Base-by-base conservation (phyloP, 129 eudicot species). In the Mikania micrantha region DNA sequence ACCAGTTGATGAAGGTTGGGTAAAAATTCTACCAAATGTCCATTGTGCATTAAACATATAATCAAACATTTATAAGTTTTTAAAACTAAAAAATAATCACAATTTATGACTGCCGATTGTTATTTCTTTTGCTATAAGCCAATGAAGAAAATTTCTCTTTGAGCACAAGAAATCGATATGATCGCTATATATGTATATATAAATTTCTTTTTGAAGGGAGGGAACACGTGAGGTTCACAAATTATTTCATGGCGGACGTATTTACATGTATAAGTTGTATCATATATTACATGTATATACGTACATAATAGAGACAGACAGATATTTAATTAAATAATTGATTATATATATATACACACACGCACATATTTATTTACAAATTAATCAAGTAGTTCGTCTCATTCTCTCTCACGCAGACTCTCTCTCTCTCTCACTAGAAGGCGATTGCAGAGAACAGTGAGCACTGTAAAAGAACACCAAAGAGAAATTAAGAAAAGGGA, bases 401-500 rank as follows among this genome's bases (percentile, higher is more conserved):
- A 65, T 41, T 66, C 68, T 66, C 79, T 74, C 73, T 41, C 73
- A 42, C 67, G 19, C 60, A 72, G 48, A 60, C 69, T 53, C 60
- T 40, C 79, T 42, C 76, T 41, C 59, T 64, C 60, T 79, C 70
- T 68, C 80, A 72, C 25, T 45, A 35, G 84, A 77, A 78, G 91
- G 86, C 88, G 83, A 88, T 85, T 74, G 86, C 83, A 82, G 82
- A 80, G 81, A 78, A 77, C 76, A 80, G 49, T 80, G 21, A 70
- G 66, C 59, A 82, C 74, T 66, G 71, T 71, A 75, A 74, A 73
- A 70, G 66, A 29, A 57, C 15, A 45, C 52, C 24, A 72, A 57
- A 72, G 70, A 48, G 70, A 62, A 58, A n/a, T n/a, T n/a, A n/a
- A 76, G 39, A 59, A 71, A 70, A 76, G 79, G 74, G 67, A 74